Conservation (phyloP, 2,329 filamentous ascomycete genomes). For the Fusarium nematophilum region DNA sequence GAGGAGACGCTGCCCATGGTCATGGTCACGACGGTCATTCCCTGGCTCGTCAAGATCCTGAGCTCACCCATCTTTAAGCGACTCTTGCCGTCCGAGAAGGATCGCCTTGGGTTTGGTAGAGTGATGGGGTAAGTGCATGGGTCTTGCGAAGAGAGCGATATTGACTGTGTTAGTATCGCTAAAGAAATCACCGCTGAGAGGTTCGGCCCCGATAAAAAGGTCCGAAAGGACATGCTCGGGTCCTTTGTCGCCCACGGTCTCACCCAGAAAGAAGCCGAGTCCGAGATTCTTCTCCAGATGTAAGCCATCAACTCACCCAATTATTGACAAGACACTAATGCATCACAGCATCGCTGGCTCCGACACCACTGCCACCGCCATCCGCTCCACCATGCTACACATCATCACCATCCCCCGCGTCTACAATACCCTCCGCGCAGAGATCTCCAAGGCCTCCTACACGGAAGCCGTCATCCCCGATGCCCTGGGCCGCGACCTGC, state of each 20-base stretch:
- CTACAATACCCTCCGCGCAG: slow-evolving; percentile 55
- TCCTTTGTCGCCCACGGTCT: slow-evolving; percentile 46
- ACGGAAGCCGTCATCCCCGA: slow-evolving; percentile 45
- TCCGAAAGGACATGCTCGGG: slow-evolving; percentile 47
- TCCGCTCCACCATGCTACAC: slow-evolving; percentile 64
- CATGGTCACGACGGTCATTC: slow-evolving; percentile 56
- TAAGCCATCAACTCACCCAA: background rate
- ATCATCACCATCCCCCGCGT: slow-evolving; percentile 62
- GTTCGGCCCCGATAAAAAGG: slow-evolving; percentile 41
- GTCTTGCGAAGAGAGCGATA: background rate
- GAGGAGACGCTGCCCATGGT: slow-evolving; percentile 57
- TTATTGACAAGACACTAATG: accelerated
- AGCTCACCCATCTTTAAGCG: slow-evolving; percentile 54
- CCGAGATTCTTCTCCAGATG: slow-evolving; percentile 43
- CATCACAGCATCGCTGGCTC: slow-evolving; percentile 62
- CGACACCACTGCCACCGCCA: slow-evolving; percentile 67
- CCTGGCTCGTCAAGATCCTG: slow-evolving; percentile 54
- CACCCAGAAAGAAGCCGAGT: slow-evolving; percentile 41
- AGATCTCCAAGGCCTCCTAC: slow-evolving; percentile 32
- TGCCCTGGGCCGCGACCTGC: slow-evolving; percentile 50
- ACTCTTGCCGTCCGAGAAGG: slow-evolving; percentile 54
- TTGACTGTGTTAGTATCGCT: slow-evolving; percentile 35
- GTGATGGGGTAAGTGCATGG: slow-evolving; percentile 55
- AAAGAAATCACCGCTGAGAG: slow-evolving; percentile 45
- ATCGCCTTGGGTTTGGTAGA: slow-evolving; percentile 53